phyloP scores from a whole-genome alignment of 2,329 filamentous ascomycete species.

The Fusarium cicatricum region DNA sequence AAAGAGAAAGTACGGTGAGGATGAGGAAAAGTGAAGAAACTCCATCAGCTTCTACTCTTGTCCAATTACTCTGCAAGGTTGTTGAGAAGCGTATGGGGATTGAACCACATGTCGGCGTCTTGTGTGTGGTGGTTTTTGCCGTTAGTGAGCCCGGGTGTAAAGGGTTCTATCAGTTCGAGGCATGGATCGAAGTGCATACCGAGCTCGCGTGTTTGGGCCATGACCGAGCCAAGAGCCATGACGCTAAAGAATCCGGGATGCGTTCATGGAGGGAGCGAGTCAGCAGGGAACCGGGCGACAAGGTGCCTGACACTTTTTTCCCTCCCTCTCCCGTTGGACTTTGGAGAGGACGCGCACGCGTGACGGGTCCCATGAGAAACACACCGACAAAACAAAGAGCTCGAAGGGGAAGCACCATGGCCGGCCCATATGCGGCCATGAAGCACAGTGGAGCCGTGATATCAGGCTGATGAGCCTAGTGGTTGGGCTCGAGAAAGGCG shows the following conservation, averaged over 20 bases:
- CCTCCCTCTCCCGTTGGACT: not conserved
- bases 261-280: constrained; percentile 31
- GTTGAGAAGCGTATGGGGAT: not conserved
- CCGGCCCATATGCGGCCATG: constrained; percentile 47
- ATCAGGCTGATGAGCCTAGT: constrained; percentile 40
- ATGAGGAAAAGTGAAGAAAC: not conserved
- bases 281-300: constrained; percentile 30
- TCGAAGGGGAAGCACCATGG: constrained; percentile 41
- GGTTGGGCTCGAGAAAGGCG: constrained; percentile 32
- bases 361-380: constrained; percentile 42
- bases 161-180: constrained; percentile 23
- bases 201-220: constrained; percentile 36
- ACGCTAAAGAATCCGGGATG: constrained; percentile 35
- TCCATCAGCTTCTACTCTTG: not conserved
- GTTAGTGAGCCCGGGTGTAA: not conserved
- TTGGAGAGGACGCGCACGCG: constrained; percentile 42
- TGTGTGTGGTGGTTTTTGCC: constrained; percentile 20
- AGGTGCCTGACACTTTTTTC: constrained; percentile 29
- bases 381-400: constrained; percentile 48
- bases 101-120: not conserved
- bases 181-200: constrained; percentile 38
- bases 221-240: constrained; percentile 28
- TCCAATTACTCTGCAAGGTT: not conserved
- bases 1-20: not conserved
- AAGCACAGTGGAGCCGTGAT: constrained; percentile 47